Evolutionary conservation across 345 rosid species (phyloP).

Genomic region (Streptanthus diversifolius): DNA sequence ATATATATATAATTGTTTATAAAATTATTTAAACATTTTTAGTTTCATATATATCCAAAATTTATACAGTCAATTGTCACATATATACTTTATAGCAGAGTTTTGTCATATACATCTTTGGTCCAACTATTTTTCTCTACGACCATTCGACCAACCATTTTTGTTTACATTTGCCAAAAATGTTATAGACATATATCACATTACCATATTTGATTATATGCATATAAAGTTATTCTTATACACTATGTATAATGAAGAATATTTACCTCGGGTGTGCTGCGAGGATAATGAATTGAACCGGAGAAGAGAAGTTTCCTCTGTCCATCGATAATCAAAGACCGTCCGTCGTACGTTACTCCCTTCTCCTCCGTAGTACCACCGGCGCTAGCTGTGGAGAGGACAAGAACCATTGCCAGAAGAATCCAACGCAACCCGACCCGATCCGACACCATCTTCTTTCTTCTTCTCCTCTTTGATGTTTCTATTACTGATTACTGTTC

Average conservation of each 20-base stretch:
- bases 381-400: background rate
- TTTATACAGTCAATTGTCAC: background rate
- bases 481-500: background rate
- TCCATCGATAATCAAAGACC: conserved; percentile 51
- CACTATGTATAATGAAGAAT: background rate
- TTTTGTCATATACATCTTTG: conserved; percentile 24
- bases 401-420: conserved; percentile 19
- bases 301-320: conserved; percentile 51
- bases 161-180: background rate
- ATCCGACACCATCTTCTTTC: conserved; percentile 15
- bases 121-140: conserved; percentile 9
- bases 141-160: conserved; percentile 3
- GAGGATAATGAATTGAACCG: conserved; percentile 61
- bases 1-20: background rate
- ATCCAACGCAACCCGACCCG: conserved; percentile 17
- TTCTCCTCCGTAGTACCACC: conserved; percentile 31
- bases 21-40: background rate
- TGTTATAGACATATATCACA: background rate
- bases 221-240: background rate
- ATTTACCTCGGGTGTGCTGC: conserved; percentile 57
- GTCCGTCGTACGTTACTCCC: conserved; percentile 43
- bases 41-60: background rate
- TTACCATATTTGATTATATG: background rate
- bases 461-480: background rate
- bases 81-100: background rate